Percentiles rank a stretch among this genome's conserved stretches.
Conservation (phyloP, 768 basidiomycete species). For the Trichaptum fuscoviolaceum region DNA sequence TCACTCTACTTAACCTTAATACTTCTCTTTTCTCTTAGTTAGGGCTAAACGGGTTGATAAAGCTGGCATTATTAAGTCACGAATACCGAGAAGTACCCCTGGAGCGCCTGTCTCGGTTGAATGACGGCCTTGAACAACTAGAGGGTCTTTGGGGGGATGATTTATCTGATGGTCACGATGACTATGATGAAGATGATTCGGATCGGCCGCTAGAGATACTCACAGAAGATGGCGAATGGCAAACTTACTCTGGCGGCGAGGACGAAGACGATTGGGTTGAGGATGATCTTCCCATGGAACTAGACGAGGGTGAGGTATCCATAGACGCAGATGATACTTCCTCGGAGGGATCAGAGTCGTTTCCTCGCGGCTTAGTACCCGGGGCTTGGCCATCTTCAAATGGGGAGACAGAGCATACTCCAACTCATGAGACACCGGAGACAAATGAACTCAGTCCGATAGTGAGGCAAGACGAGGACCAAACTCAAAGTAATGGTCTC, state of each 20-base stretch:
- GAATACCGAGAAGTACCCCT: constrained; percentile 48
- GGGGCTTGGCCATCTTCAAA: neutral
- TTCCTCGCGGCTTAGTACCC: neutral
- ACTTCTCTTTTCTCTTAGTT: constrained; percentile 38
- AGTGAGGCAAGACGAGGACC: constrained; percentile 21
- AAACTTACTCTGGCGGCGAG: constrained; percentile 19
- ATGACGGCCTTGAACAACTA: constrained; percentile 77
- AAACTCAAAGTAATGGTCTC: constrained; percentile 26
- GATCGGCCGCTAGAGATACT: constrained; percentile 27
- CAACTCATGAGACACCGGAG: neutral
- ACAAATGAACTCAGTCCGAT: constrained; percentile 1
- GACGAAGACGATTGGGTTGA: constrained; percentile 28
- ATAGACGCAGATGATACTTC: neutral
- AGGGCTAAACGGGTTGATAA: constrained; percentile 66
- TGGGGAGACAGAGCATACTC: neutral
- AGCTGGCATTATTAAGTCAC: constrained; percentile 65
- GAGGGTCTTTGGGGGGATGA: constrained; percentile 60
- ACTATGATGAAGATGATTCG: constrained; percentile 26
- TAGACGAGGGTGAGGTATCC: constrained; percentile 20
- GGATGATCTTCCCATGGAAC: constrained; percentile 31
- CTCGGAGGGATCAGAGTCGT: neutral
- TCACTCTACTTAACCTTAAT: constrained; percentile 3
- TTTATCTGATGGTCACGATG: constrained; percentile 30
- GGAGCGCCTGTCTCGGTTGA: constrained; percentile 65
- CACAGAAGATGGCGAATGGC: constrained; percentile 36